Conservation (phyloP, 306 rosid species). For the Trifolium repens region DNA sequence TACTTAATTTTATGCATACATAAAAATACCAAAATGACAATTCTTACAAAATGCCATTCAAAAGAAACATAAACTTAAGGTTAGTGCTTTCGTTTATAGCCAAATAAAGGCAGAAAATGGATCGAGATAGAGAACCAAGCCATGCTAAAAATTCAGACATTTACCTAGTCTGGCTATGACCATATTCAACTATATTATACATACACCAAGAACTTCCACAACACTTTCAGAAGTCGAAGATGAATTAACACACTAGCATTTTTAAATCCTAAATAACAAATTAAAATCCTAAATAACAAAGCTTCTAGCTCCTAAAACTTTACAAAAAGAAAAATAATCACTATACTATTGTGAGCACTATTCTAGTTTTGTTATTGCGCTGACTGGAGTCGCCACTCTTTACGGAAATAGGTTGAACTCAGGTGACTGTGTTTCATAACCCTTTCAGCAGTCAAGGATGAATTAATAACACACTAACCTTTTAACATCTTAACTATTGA, state of each 20-base stretch:
- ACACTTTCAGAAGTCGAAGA: background rate
- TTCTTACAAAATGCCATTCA: no score
- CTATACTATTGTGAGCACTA: background rate
- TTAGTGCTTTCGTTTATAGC: background rate
- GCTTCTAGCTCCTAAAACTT: background rate
- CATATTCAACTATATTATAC: background rate
- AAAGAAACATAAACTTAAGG: background rate
- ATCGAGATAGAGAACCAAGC: background rate
- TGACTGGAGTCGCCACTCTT: background rate
- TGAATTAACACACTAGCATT: constrained; percentile 12
- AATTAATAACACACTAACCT: constrained; percentile 8
- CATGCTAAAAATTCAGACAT: background rate
- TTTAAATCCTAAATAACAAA: background rate
- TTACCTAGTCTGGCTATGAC: constrained; percentile 1
- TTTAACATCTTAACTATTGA: background rate
- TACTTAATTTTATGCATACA: no score
- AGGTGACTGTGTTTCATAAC: background rate
- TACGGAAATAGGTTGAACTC: background rate
- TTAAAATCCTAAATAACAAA: background rate
- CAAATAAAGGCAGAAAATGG: background rate
- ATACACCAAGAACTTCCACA: background rate
- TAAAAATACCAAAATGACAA: no score
- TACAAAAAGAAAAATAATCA: background rate
- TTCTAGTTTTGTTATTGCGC: background rate
- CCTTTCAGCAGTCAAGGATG: constrained; percentile 5